Evolutionary conservation across 2,329 filamentous ascomycete species (phyloP).

Genomic region (Hypoxylon sp.): DNA sequence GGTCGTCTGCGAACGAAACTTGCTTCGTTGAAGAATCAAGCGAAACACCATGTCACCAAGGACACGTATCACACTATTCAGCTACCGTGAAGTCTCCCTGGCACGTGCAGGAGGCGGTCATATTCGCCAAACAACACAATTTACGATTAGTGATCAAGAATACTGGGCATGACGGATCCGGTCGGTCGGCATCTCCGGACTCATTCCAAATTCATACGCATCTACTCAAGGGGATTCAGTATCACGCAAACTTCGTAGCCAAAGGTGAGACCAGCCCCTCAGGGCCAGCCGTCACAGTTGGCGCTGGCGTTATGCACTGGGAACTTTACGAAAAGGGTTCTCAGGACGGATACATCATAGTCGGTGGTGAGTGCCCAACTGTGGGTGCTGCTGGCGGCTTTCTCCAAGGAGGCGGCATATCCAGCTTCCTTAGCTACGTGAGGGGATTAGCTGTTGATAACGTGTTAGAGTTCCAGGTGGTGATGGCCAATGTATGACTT

Average conservation of each 20-base stretch:
- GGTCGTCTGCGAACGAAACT: background rate
- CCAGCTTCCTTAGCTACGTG: background rate
- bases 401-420: background rate
- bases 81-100: background rate
- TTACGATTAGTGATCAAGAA: slow-evolving; percentile 1
- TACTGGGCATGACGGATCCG: background rate
- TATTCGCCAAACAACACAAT: background rate
- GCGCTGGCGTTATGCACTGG: slow-evolving; percentile 1
- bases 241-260: background rate
- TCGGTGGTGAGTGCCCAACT: background rate
- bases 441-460: background rate
- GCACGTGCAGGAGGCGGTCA: background rate
- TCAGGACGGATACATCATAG: slow-evolving; percentile 2
- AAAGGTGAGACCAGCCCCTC: background rate
- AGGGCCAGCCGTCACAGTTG: background rate
- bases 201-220: background rate
- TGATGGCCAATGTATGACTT: background rate
- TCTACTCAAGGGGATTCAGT: slow-evolving; percentile 1
- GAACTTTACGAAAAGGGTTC: background rate
- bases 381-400: background rate
- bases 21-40: background rate
- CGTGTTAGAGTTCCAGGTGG: background rate
- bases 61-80: background rate
- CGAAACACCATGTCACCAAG: background rate
- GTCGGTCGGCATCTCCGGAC: background rate